These are phyloP conservation scores for Thalassiosira mediterranea DNA, from an alignment of 352 stramenopile genomes.

Conservation along the genomic window DNA sequence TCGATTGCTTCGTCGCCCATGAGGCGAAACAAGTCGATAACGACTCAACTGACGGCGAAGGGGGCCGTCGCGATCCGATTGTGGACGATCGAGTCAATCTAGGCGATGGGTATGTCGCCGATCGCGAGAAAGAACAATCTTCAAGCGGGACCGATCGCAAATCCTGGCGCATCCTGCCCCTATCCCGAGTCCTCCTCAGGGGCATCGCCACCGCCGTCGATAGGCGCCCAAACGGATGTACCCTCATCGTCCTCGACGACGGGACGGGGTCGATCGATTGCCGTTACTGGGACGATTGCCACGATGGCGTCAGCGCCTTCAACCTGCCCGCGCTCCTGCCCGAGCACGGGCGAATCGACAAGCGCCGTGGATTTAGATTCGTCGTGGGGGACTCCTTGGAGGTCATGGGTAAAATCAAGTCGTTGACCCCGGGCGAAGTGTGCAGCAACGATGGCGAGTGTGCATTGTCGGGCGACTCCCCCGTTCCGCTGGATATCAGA, in stretches of 20 bases:
- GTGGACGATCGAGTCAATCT: no score
- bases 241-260: conserved; percentile 52
- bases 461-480: conserved; percentile 3
- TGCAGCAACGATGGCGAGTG: conserved; percentile 1
- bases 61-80: neutral
- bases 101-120: no score
- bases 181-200: conserved; percentile 44
- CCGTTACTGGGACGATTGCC: conserved; percentile 39
- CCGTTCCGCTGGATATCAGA: conserved; percentile 28
- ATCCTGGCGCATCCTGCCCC: conserved; percentile 39
- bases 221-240: conserved; percentile 45
- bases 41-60: no score
- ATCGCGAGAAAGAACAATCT: neutral
- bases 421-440: conserved; percentile 32
- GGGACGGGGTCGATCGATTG: conserved; percentile 55
- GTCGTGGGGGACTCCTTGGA: conserved; percentile 48
- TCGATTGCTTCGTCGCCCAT: conserved; percentile 53
- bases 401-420: conserved; percentile 54
- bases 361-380: conserved; percentile 23
- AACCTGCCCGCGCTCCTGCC: conserved; percentile 24
- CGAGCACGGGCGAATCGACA: conserved; percentile 15
- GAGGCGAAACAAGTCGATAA: no score
- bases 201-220: conserved; percentile 45
- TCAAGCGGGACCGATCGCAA: neutral
- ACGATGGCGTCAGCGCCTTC: conserved; percentile 13